phyloP scores from a whole-genome alignment of 1,139 yeast species.

The Zhuliangozyma blackwelliae region DNA sequence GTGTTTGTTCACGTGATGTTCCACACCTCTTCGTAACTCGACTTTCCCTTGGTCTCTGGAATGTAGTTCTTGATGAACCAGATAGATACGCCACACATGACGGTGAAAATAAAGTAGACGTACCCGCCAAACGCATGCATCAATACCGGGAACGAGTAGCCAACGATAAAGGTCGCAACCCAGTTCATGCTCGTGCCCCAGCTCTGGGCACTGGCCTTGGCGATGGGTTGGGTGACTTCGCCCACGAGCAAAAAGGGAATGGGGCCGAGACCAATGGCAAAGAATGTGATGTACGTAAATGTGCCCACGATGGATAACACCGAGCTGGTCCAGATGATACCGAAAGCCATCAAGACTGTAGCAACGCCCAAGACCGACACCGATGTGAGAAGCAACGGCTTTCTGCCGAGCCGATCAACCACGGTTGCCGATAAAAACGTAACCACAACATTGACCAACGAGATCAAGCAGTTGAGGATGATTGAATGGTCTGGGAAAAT shows the following conservation, averaged over 20 bases:
- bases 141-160: conserved; percentile 73
- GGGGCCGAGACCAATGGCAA: conserved; percentile 92
- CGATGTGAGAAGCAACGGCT: conserved; percentile 63
- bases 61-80: conserved; percentile 44
- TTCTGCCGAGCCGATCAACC: conserved; percentile 74
- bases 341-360: conserved; percentile 60
- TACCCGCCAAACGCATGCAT: conserved; percentile 66
- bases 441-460: conserved; percentile 65
- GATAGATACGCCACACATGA: conserved; percentile 47
- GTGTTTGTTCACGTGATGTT: neutral
- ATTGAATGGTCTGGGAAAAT: conserved; percentile 70
- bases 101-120: conserved; percentile 72
- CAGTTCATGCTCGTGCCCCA: conserved; percentile 90
- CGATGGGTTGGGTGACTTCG: conserved; percentile 77
- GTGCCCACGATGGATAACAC: conserved; percentile 61
- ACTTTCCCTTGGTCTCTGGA: conserved; percentile 79
- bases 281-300: conserved; percentile 69
- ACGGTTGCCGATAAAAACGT: conserved; percentile 70
- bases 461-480: conserved; percentile 66
- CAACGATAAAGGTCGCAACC: conserved; percentile 82
- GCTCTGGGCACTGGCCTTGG: conserved; percentile 85
- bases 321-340: conserved; percentile 51
- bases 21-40: conserved; percentile 62
- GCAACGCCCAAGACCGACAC: conserved; percentile 67
- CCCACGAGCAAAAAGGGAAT: conserved; percentile 88